Evolutionary conservation across 176 grass and related monocot species (phyloP).

Genomic region (Oryza rufipogon): DNA sequence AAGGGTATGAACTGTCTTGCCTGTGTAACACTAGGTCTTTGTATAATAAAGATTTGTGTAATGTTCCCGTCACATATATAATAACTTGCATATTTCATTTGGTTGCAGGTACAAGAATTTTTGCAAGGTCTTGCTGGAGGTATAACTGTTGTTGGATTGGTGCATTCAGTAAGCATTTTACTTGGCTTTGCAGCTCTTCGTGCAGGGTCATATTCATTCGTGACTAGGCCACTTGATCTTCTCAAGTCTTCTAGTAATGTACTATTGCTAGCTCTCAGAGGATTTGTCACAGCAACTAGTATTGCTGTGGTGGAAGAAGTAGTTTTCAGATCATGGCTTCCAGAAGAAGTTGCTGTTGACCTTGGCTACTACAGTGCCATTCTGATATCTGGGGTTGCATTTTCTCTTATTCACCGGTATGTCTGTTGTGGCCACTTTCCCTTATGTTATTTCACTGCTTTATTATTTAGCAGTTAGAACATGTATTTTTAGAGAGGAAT

Average conservation of each 20-base stretch:
- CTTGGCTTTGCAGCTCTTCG: slow-evolving; percentile 74
- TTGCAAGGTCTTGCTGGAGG: slow-evolving; percentile 81
- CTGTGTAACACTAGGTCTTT: slow-evolving; percentile 7
- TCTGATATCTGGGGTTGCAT: slow-evolving; percentile 73
- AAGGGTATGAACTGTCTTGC: slow-evolving; percentile 56
- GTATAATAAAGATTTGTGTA: slow-evolving; percentile 17
- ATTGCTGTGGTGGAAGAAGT: slow-evolving; percentile 89
- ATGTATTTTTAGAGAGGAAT: background rate
- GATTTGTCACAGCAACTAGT: slow-evolving; percentile 70
- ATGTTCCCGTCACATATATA: background rate
- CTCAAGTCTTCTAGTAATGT: slow-evolving; percentile 67
- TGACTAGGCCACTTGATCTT: slow-evolving; percentile 51
- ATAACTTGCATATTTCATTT: slow-evolving; percentile 34
- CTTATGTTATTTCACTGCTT: slow-evolving; percentile 32
- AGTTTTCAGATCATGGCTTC: slow-evolving; percentile 93
- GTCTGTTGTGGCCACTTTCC: slow-evolving; percentile 23
- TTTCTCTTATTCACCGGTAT: slow-evolving; percentile 92
- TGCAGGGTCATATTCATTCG: slow-evolving; percentile 39
- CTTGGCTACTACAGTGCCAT: slow-evolving; percentile 76
- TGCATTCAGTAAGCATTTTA: slow-evolving; percentile 76
- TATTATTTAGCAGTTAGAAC: slow-evolving; percentile 11
- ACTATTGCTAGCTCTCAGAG: slow-evolving; percentile 54
- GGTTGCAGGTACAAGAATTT: slow-evolving; percentile 71
- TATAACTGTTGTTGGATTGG: slow-evolving; percentile 62
- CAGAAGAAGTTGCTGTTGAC: slow-evolving; percentile 82